A percentile compares a stretch with the other conserved stretches of the same genome.
These are phyloP conservation scores for Magnusiomyces fungicola DNA, from an alignment of 1,139 yeast genomes.

Conservation along the genomic window DNA sequence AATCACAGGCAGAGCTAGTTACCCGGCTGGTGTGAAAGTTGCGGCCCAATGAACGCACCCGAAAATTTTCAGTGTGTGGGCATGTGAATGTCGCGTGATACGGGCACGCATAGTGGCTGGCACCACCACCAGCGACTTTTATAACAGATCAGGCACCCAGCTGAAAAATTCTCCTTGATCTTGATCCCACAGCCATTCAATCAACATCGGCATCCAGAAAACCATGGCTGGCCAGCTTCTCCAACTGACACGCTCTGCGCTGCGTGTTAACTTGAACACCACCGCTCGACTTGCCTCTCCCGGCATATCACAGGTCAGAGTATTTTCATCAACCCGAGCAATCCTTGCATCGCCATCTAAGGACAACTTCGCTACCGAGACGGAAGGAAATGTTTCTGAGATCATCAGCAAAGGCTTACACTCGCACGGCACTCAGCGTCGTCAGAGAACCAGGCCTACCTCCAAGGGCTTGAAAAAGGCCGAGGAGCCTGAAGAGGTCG, in stretches of 20 bases:
- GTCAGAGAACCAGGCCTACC: conserved; percentile 17
- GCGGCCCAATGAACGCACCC: neutral
- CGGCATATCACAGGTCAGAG: neutral
- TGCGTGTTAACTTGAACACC: conserved; percentile 8
- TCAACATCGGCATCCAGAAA: neutral
- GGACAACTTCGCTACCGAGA: neutral
- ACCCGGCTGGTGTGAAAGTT: neutral
- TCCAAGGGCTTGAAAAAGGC: conserved; percentile 15
- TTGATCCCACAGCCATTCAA: neutral
- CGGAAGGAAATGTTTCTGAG: neutral
- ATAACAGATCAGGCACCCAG: too few species aligned
- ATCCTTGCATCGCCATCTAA: neutral
- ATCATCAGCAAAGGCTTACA: neutral
- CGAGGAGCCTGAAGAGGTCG: conserved; percentile 15
- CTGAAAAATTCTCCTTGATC: neutral
- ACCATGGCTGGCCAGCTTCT: conserved; percentile 6
- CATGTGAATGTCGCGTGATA: neutral
- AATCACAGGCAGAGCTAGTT: neutral
- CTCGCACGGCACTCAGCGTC: conserved; percentile 7
- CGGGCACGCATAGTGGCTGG: neutral
- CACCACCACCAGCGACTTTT: conserved; percentile 1
- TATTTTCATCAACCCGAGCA: conserved; percentile 6
- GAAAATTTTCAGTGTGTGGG: neutral
- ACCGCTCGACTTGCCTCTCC: conserved; percentile 3
- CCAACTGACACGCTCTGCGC: conserved; percentile 10